Conservation (phyloP, 352 stramenopile genomes). For the Pythium myriotylum region DNA sequence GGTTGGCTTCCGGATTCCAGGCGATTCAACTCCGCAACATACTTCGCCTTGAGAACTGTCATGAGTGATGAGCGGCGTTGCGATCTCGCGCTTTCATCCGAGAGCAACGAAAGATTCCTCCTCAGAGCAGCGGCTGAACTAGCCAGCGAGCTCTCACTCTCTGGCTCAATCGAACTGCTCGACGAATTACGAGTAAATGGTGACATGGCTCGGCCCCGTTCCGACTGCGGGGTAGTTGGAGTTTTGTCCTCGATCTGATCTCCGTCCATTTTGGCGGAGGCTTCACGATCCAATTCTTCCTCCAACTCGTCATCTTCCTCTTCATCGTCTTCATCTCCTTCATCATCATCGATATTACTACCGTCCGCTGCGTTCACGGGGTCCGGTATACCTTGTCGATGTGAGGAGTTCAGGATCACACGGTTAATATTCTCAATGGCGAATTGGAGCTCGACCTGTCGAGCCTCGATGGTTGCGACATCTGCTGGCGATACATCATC, state of each 20-base stretch:
- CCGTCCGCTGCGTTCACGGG: slow-evolving; percentile 6
- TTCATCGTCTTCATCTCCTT: slow-evolving; percentile 32
- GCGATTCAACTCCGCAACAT: slow-evolving; percentile 46
- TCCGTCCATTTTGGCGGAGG: neutral
- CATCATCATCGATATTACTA: slow-evolving; percentile 10
- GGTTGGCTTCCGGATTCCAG: slow-evolving; percentile 27
- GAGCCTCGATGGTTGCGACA: slow-evolving; percentile 46
- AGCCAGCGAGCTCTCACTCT: slow-evolving; percentile 18
- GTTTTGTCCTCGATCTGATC: slow-evolving; percentile 1
- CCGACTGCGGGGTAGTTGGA: slow-evolving; percentile 7
- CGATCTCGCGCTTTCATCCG: slow-evolving; percentile 14
- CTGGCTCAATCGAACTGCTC: slow-evolving; percentile 19
- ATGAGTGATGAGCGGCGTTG: slow-evolving; percentile 46
- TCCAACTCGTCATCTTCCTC: slow-evolving; percentile 37
- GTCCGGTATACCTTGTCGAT: slow-evolving; percentile 19
- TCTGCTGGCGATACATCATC: neutral
- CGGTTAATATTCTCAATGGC: slow-evolving; percentile 83
- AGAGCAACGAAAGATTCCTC: slow-evolving; percentile 17
- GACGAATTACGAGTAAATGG: slow-evolving; percentile 19
- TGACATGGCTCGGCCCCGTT: neutral
- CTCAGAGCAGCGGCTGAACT: slow-evolving; percentile 4
- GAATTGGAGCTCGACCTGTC: slow-evolving; percentile 74
- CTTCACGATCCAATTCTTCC: slow-evolving; percentile 24
- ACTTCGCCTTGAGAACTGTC: slow-evolving; percentile 67
- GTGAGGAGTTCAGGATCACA: slow-evolving; percentile 74